Evolutionary conservation across 306 rosid genomes (phyloP).

Genomic region (Dryas drummondii): DNA sequence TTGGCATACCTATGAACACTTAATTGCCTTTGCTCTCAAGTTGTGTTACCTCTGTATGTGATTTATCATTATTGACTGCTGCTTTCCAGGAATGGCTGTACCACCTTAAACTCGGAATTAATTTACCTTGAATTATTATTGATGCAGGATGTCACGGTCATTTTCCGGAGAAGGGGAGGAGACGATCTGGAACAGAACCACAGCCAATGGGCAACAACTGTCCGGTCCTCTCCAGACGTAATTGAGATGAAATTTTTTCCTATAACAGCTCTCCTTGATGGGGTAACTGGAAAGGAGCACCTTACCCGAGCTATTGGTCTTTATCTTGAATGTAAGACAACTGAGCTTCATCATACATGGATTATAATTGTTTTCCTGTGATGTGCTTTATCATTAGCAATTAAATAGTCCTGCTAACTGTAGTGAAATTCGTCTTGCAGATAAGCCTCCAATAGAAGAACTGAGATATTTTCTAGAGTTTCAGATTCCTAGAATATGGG

Average conservation of each 20-base stretch:
- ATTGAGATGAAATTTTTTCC: conserved; percentile 74
- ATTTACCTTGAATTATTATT: conserved; percentile 22
- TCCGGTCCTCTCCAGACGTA: conserved; percentile 65
- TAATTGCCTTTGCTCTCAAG: not conserved
- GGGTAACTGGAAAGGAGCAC: conserved; percentile 57
- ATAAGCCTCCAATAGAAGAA: conserved; percentile 94
- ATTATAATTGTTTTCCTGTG: conserved; percentile 1
- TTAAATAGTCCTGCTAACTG: conserved; percentile 10
- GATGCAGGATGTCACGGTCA: conserved; percentile 71
- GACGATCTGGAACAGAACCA: conserved; percentile 84
- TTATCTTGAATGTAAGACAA: conserved; percentile 79
- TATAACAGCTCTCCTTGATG: conserved; percentile 65
- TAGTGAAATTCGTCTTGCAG: conserved; percentile 38
- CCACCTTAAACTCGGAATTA: conserved; percentile 24
- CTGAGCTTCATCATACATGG: conserved; percentile 14
- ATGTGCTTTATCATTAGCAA: conserved; percentile 18
- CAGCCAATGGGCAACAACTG: conserved; percentile 58
- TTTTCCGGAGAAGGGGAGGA: conserved; percentile 91
- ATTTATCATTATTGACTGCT: not conserved
- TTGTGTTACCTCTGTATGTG: not conserved
- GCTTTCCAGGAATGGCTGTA: not conserved
- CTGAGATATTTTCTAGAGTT: conserved; percentile 89
- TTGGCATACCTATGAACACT: not conserved
- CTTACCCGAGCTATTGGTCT: conserved; percentile 69
- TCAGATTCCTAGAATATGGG: conserved; percentile 84